Evolutionary conservation across 1,284 basidiomycete genomes (phyloP).

Genomic region (Coniferiporia sulphurascens): DNA sequence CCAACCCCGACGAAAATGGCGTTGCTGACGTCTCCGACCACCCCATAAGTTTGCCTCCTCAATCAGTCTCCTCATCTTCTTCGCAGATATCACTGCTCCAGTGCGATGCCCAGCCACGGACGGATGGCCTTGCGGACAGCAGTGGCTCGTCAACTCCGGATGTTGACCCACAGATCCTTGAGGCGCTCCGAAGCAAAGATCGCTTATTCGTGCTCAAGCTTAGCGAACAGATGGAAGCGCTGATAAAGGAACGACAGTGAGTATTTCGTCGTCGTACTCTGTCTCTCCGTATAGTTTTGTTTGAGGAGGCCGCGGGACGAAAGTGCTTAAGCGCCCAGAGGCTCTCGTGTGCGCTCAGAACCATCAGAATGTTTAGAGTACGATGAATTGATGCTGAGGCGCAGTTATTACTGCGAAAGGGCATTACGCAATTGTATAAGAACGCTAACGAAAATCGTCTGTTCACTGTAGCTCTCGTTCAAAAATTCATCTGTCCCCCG

Average conservation of each 20-base stretch:
- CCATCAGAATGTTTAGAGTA: neutral
- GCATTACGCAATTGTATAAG: neutral
- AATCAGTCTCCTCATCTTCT: neutral
- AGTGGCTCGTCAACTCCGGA: constrained; percentile 31
- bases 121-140: constrained; percentile 3
- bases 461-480: constrained; percentile 41
- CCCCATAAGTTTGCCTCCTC: neutral
- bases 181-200: constrained; percentile 82
- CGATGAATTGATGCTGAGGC: neutral
- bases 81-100: constrained; percentile 6
- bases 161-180: constrained; percentile 70
- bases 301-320: neutral
- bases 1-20: neutral
- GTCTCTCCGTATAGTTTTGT: neutral
- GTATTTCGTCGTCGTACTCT: constrained; percentile 27
- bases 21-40: constrained; percentile 5
- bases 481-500: constrained; percentile 51
- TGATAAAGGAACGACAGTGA: constrained; percentile 68
- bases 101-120: constrained; percentile 3
- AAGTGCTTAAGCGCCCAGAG: neutral
- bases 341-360: too few relatives aligned
- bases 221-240: constrained; percentile 72
- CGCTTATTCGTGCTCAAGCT: constrained; percentile 78
- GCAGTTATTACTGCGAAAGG: neutral
- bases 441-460: neutral